Evolutionary conservation across 2,329 filamentous ascomycete species (phyloP).

Genomic region (Penicillium concentricum): DNA sequence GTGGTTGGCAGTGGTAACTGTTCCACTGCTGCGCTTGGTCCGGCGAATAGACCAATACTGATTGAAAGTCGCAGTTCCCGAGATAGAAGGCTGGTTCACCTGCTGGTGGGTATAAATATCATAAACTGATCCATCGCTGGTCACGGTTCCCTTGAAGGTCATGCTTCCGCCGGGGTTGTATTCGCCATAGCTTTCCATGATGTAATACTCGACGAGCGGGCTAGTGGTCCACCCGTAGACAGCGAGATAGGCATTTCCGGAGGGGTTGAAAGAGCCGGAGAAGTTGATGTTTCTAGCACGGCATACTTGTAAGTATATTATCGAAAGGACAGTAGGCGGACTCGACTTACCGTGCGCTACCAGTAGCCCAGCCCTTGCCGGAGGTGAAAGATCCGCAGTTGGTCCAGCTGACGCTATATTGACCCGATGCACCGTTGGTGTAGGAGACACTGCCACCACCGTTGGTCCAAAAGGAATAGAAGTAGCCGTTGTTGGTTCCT

Average conservation of each 20-base stretch:
- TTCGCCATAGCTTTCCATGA: constrained; percentile 35
- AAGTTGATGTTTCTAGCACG: constrained; percentile 28
- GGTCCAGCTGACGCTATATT: constrained; percentile 49
- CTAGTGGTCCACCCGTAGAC: constrained; percentile 45
- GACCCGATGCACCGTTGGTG: constrained; percentile 45
- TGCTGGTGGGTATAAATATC: constrained; percentile 40
- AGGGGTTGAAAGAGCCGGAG: constrained; percentile 29
- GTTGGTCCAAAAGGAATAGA: constrained; percentile 53
- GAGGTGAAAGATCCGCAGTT: constrained; percentile 55
- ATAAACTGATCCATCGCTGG: constrained; percentile 39
- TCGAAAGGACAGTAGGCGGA: not conserved
- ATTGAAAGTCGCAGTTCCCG: constrained; percentile 42
- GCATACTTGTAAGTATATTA: not conserved
- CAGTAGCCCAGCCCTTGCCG: constrained; percentile 60
- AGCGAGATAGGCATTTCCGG: constrained; percentile 35
- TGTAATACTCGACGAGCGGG: constrained; percentile 40
- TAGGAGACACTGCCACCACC: constrained; percentile 46
- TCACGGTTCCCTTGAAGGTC: constrained; percentile 36
- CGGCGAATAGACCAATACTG: constrained; percentile 46
- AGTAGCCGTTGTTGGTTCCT: constrained; percentile 46
- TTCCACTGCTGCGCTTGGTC: constrained; percentile 35
- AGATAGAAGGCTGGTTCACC: constrained; percentile 41
- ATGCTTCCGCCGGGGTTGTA: constrained; percentile 33
- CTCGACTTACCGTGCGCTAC: constrained; percentile 46
- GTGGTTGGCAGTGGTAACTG: constrained; percentile 38